Base-by-base conservation (phyloP, 148 eudicot genomes). In the Heliosperma pusillum region DNA sequence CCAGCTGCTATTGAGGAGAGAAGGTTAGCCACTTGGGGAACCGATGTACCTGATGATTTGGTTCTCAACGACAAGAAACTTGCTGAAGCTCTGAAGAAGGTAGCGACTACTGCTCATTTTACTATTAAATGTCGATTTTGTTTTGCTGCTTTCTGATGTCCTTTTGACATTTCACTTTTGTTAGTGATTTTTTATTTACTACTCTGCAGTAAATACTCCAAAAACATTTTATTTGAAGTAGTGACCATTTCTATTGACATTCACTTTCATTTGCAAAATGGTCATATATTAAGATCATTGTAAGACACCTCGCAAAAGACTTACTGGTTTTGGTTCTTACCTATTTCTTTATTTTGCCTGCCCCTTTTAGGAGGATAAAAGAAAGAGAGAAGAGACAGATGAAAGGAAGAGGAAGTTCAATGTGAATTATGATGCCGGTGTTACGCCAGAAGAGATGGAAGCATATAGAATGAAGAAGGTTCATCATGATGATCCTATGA, bases 401-500 rank as follows among this genome's bases (percentile, higher is more conserved):
- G 98, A 93, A 81, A 84, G 98, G 76, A 93, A 91, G 78, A 88
- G 96, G 60, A 91, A 89, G 40, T 93, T 89, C 79, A 93, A 93
- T 57, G 90, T 93, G 11, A 93, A 87, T 73, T 93, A 91, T 84
- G 89, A 88, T 30, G 84, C 89, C 56, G 87, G 89, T 74, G 98
- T 93, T 30, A 93, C 94, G 0, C 82, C 86, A 0, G 97, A 93
- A 82, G 88, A 93, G 40, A 93, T 93, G 98, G 97, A 93, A 80
- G 97, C 97, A 1, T 93, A 84, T 71, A 82, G 91, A 77, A 88
- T 93, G 97, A 91, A 91, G 90, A 91, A 77, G 81, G 33, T 87
- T 22, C 97, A 85, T 72, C 92, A 87, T n/a, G 92, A 93, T 57
- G 94, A 93, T 77, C 98, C 98, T 29, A 91, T 91, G 98, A 93